Evolutionary conservation across 768 basidiomycete species (phyloP), one percentile per base, ranked within the genome.

Genomic region (Boletus tylopilopsis): DNA sequence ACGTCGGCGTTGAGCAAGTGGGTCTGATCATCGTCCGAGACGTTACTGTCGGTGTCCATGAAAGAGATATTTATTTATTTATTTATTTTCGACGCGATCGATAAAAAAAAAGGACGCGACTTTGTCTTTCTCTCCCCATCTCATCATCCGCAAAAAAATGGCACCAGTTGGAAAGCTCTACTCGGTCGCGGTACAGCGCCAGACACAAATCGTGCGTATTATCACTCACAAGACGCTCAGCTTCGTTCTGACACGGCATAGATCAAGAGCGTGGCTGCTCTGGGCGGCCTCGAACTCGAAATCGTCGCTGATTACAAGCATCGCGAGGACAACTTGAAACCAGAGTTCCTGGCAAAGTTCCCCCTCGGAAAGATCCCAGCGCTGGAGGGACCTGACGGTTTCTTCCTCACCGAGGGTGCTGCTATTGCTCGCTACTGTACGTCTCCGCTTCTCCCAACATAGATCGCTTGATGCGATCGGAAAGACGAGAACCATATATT

Each of bases 341-440:
- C 85, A 0, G 85, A 82, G 27, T 90, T 83, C 68, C 64, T 80
- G 40, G 64, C 72, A 51, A 92, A 93, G 70, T 94, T 90, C 70
- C 81, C 86, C 42, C 77, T 76, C 50, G 86, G 88, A 48, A 91
- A 92, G 75, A 80, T 95, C 58, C 95, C 96, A 23, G 85, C 87
- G 32, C 78, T 87, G 45, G 90, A 93, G 68, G 74, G 78, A 38
- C 69, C 73, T 13, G 81, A 92, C 67, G 92, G 92, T 47, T 80
- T 91, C 76, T 78, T 75, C 62, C 73, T 96, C 50, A 80, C 82
- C 58, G 95, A 95, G 75, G 76, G 80, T 47, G 64, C 71, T 47
- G 82, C 92, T 41, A 92, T 98, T 69, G 87, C 91, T 39, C 84
- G 82, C 49, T 94, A 95, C 72, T 60, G 95, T 97, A 72, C 82